Conservation (phyloP, 2,329 filamentous ascomycete genomes). For the Plectosphaerella sp. region DNA sequence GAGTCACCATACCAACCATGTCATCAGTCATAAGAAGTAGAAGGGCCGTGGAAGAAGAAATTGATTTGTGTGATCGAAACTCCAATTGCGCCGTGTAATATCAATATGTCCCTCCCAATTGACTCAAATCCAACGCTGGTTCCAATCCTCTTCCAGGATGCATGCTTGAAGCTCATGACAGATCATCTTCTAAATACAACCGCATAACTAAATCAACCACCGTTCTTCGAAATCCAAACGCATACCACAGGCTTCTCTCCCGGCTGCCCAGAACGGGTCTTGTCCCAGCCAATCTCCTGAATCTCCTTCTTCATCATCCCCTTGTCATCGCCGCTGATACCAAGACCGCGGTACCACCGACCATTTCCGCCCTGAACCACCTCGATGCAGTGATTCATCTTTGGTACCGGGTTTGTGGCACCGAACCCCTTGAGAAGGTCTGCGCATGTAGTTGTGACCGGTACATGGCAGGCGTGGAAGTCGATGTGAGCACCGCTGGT, state of each 20-base stretch:
- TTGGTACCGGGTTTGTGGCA: slow-evolving; percentile 41
- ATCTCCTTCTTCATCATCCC: slow-evolving; percentile 45
- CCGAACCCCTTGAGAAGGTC: slow-evolving; percentile 58
- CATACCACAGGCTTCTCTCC: slow-evolving; percentile 53
- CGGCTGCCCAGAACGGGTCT: slow-evolving; percentile 38
- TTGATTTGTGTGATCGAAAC: too few relatives aligned
- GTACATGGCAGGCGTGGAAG: slow-evolving; percentile 48
- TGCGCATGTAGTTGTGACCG: slow-evolving; percentile 45
- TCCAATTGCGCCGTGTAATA: too few relatives aligned
- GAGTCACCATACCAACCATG: too few relatives aligned
- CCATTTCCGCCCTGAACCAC: slow-evolving; percentile 50
- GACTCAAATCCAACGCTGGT: too few relatives aligned
- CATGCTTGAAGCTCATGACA: too few relatives aligned
- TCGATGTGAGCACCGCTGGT: slow-evolving; percentile 33
- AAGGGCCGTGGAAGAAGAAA: too few relatives aligned
- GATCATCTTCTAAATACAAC: too few relatives aligned
- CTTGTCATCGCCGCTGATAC: slow-evolving; percentile 44
- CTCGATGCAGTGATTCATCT: slow-evolving; percentile 55
- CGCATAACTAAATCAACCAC: slow-evolving; percentile 8
- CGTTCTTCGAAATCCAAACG: slow-evolving; percentile 51
- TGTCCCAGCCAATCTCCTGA: slow-evolving; percentile 56
- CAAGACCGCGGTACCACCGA: slow-evolving; percentile 53
- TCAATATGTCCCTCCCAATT: too few relatives aligned
- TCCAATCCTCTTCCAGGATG: too few relatives aligned
- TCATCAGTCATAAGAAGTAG: too few relatives aligned